phyloP scores from a whole-genome alignment of 2,329 filamentous ascomycete species.

The Drechslerella dactyloides region DNA sequence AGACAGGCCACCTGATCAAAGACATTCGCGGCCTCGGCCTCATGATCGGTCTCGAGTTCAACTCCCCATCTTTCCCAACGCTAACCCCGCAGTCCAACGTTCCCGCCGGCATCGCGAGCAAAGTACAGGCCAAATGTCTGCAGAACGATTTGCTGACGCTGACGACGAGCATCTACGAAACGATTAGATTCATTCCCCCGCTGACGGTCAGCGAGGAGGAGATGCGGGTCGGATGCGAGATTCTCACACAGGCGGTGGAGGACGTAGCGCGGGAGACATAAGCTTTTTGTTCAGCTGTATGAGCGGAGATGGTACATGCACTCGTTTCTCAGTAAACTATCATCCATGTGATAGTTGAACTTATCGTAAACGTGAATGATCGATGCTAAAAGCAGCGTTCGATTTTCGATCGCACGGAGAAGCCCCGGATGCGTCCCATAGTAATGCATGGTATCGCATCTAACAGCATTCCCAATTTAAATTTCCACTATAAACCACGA shows the following conservation, averaged over 20 bases:
- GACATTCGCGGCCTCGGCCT: constrained; percentile 58
- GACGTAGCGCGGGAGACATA: constrained; percentile 57
- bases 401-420: too few relatives aligned
- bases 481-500: too few relatives aligned
- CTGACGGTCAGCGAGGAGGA: constrained; percentile 59
- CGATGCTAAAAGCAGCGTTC: too few relatives aligned
- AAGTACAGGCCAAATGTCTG: constrained; percentile 59
- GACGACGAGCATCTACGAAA: constrained; percentile 59
- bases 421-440: too few relatives aligned
- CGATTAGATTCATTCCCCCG: constrained; percentile 58
- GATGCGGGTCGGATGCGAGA: constrained; percentile 57
- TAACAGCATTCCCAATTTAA: too few relatives aligned
- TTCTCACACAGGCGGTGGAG: constrained; percentile 57
- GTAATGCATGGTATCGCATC: too few relatives aligned
- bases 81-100: constrained; percentile 30
- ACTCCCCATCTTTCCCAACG: constrained; percentile 52
- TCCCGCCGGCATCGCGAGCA: constrained; percentile 57
- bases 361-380: too few relatives aligned
- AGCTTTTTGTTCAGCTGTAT: constrained; percentile 10
- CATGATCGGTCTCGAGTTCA: constrained; percentile 59
- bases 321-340: background rate
- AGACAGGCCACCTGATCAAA: constrained; percentile 56
- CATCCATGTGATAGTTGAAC: background rate
- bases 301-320: background rate
- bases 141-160: constrained; percentile 58